Base-by-base conservation (phyloP, 805 yeast genomes). In the Alloascoidea africana region DNA sequence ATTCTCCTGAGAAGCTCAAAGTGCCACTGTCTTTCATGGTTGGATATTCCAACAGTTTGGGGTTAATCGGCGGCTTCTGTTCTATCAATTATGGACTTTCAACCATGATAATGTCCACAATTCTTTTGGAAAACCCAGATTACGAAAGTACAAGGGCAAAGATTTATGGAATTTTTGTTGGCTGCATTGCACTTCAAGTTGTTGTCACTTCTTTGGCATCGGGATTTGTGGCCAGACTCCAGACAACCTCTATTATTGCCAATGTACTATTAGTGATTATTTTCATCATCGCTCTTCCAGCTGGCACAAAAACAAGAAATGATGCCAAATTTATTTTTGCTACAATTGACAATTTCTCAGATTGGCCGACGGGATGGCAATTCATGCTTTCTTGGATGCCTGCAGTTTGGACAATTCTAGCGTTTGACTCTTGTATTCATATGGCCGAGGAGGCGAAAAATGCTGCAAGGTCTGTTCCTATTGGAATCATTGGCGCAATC, bases 351-450 rank as follows among this genome's bases (percentile, higher is more conserved):
- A 73, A 73, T 48, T 54, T 53, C 36, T 59, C 74, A 27, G 66
- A 62, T 27, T 77, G 81, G 76, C 64, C 73, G 5, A 56, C 52
- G 27, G 83, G 82, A 18, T 73, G 76, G 71, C 66, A 71, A 35
- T 69, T 62, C 52, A 46, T 61, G 41, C 54, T 64, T 41, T 53
- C 74, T 44, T 70, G 74, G 65, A 66, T 74, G 71, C 76, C 84
- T 0, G 74, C 76, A 1, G 68, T 76, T 41, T 79, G 87, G 86
- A 75, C 83, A 14, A 76, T 78, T 50, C 80, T 81, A 17, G 74
- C 80, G 0, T 77, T 76, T 52, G 86, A 78, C 52, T 69, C 81
- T 4, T 73, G 78, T 47, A 73, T 78, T 37, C 85, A 78, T 57
- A 71, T 76, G 71, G 63, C 78, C 16, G 87, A 78, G 53, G 85